Conservation (phyloP, 371 early-diverging fungal genomes). For the Smittium culicis region DNA sequence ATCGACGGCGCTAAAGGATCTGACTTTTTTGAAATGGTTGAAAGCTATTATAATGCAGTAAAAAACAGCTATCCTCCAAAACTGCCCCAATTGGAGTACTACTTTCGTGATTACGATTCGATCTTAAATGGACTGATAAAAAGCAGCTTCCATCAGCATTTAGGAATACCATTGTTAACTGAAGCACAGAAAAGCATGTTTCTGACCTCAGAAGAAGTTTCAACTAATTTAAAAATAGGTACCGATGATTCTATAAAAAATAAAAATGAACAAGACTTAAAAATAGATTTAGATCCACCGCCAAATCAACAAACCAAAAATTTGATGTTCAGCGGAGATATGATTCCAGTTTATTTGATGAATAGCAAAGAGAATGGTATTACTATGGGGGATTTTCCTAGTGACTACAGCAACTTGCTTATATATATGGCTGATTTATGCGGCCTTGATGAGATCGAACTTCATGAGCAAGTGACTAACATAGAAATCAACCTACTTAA, state of each 20-base stretch:
- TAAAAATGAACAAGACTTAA: too few relatives aligned
- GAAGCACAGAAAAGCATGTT: neutral
- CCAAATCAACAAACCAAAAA: neutral
- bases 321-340: neutral
- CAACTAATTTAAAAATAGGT: too few relatives aligned
- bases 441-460: neutral
- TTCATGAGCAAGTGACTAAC: neutral
- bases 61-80: neutral
- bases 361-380: neutral
- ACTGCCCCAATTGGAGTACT: neutral
- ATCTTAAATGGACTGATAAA: neutral
- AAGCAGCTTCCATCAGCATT: neutral
- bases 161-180: neutral
- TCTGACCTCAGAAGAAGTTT: neutral
- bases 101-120: neutral
- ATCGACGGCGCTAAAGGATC: neutral
- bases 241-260: neutral
- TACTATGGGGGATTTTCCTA: neutral
- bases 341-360: neutral
- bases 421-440: neutral
- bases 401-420: conserved; percentile 1
- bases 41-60: neutral
- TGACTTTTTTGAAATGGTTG: neutral
- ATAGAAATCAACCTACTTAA: neutral
- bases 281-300: too few relatives aligned